Base-by-base conservation (phyloP, 306 rosid species). In the Prosopis cineraria region DNA sequence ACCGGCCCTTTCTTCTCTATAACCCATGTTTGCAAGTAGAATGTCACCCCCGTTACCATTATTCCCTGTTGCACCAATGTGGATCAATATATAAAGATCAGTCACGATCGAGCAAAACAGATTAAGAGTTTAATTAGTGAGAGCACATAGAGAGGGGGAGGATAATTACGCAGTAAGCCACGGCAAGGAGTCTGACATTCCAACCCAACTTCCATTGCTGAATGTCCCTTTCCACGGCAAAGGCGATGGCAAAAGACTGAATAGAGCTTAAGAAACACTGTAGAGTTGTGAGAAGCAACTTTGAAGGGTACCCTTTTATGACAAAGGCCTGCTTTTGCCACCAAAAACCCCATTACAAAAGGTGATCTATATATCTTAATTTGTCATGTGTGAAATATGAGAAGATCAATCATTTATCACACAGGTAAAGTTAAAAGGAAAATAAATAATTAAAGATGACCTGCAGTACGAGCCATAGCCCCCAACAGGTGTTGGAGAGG, bases 1-100 rank as follows among this genome's bases (percentile, higher is more conserved):
- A 94, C 97, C 0, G 98, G 91, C 27, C 97, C 97, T 82, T 88
- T 90, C 80, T 90, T 93, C 87, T 91, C 94, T 70, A 91, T 85
- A 1, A 91, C 88, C 91, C 96, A 94, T 41, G 98, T 79, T 91
- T 94, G 98, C 58, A 90, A 80, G 82, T 84, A 88, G 76, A 83
- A 94, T 13, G 98, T 86, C 19, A 91, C 84, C 20, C 91, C 98
- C 41, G 94, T 87, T 78, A 91, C 98, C 75, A 94, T 70, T 40
- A 94, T 63, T 63, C 97, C 98, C 98, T 94, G 58, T 19, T 20
- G 1, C 20, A 22, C 8, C 12, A 20, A 20, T 8, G 29, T 52
- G 20, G 8, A 20, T 20, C 25, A 52, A 52, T 45, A 4, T 45
- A 2, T 12, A 8, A 36, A 25, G 34, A 56, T 25, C 33, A 56